These are phyloP conservation scores for Thymus mandschuricus DNA, from an alignment of 257 asterid genomes.

Conservation along the genomic window DNA sequence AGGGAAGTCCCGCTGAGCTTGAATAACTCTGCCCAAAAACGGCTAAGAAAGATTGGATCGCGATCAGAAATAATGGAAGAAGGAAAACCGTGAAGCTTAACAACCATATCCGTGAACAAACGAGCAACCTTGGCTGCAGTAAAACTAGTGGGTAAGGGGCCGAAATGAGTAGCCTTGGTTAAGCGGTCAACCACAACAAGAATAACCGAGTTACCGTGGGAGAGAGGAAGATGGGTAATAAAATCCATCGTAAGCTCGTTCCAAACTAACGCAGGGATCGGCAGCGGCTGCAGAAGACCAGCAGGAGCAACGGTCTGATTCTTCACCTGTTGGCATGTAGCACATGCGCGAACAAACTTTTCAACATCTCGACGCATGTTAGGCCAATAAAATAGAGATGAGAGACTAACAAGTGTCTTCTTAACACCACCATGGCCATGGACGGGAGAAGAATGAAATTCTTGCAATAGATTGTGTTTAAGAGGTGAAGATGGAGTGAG, in stretches of 20 bases:
- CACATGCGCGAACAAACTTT: neutral
- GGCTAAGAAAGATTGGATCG: neutral
- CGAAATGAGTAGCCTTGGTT: neutral
- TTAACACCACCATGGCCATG: neutral
- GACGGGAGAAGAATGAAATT: neutral
- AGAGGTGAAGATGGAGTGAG: neutral
- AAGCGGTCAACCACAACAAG: constrained; percentile 1
- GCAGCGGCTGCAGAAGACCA: neutral
- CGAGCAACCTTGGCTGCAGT: neutral
- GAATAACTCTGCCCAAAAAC: neutral
- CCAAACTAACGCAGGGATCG: neutral
- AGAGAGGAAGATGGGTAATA: neutral
- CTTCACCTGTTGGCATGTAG: neutral
- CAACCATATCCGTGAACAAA: neutral
- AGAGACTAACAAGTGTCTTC: neutral
- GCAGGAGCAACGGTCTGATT: neutral
- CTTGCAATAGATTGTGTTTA: neutral
- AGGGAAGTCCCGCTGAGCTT: neutral
- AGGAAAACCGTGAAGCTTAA: neutral
- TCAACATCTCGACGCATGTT: neutral
- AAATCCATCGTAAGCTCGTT: constrained; percentile 7
- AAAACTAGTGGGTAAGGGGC: neutral
- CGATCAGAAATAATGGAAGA: neutral
- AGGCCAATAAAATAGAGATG: neutral
- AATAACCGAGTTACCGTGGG: neutral